Conservation (phyloP, 352 stramenopile genomes). For the Phytopythium mirpurense region DNA sequence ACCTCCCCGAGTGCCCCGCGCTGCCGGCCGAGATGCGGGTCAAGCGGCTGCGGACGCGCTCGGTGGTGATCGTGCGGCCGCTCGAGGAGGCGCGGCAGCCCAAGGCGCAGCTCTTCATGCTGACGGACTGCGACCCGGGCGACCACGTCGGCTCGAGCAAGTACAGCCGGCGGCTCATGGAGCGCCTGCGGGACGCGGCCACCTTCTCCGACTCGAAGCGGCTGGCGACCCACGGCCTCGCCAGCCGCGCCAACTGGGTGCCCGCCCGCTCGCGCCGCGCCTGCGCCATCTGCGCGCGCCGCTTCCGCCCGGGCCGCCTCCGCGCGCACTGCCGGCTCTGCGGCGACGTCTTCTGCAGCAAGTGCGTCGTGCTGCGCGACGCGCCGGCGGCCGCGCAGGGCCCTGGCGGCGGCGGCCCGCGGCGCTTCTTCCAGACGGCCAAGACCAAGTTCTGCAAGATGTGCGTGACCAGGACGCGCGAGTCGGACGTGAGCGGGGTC, state of each 20-base stretch:
- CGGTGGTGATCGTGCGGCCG: slow-evolving; percentile 49
- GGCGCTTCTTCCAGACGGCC: slow-evolving; percentile 39
- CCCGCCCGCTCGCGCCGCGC: slow-evolving; percentile 29
- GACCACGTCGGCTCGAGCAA: slow-evolving; percentile 33
- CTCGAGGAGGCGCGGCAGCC: slow-evolving; percentile 20
- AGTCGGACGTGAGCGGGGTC: slow-evolving; percentile 17
- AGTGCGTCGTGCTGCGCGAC: slow-evolving; percentile 57
- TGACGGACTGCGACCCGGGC: slow-evolving; percentile 47
- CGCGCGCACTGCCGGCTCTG: slow-evolving; percentile 73
- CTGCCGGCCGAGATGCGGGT: slow-evolving; percentile 46
- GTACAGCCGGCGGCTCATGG: slow-evolving; percentile 51
- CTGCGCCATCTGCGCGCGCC: slow-evolving; percentile 55
- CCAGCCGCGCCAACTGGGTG: slow-evolving; percentile 34
- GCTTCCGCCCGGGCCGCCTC: slow-evolving; percentile 47
- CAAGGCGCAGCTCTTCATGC: slow-evolving; percentile 47
- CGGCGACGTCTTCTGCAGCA: slow-evolving; percentile 68
- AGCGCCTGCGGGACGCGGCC: slow-evolving; percentile 47
- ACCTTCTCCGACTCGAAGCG: slow-evolving; percentile 54
- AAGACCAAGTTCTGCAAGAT: slow-evolving; percentile 60
- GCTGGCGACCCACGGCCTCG: slow-evolving; percentile 37
- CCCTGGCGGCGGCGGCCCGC: slow-evolving; percentile 3
- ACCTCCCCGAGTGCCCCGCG: slow-evolving; percentile 54
- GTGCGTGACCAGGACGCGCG: slow-evolving; percentile 49
- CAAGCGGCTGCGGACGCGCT: slow-evolving; percentile 46
- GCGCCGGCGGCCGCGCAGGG: slow-evolving; percentile 21